Evolutionary conservation across 2,329 filamentous ascomycete genomes (phyloP).

Genomic region (Alternaria burnsii): DNA sequence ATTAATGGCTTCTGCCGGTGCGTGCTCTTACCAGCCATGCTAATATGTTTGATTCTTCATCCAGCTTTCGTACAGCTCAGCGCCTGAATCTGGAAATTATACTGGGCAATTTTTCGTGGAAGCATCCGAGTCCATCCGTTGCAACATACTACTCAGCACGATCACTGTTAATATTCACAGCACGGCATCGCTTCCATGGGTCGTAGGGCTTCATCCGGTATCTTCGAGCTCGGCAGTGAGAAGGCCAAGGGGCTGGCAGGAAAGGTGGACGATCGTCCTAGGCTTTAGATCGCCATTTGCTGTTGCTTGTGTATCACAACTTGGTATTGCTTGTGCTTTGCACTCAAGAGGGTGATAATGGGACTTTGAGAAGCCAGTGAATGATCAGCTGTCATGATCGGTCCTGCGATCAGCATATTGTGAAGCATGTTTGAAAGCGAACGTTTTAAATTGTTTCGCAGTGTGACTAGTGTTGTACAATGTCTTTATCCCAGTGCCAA

Average conservation of each 20-base stretch:
- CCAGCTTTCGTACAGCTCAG: neutral
- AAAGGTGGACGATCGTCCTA: slow-evolving; percentile 57
- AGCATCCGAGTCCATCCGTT: neutral
- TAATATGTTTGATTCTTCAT: neutral
- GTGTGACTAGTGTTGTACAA: neutral
- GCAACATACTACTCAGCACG: neutral
- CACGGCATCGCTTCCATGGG: slow-evolving; percentile 65
- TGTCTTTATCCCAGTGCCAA: neutral
- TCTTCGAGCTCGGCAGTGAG: slow-evolving; percentile 63
- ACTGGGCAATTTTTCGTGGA: neutral
- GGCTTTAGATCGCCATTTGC: too few relatives aligned
- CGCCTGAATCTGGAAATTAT: neutral
- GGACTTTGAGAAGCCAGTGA: neutral
- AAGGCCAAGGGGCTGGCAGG: slow-evolving; percentile 62
- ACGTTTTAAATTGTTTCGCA: slow-evolving; percentile 7
- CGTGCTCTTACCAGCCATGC: neutral
- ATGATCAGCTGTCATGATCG: neutral
- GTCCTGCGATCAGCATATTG: neutral
- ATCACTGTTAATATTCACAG: slow-evolving; percentile 40
- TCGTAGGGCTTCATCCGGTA: slow-evolving; percentile 62
- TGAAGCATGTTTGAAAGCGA: neutral
- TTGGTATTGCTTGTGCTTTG: neutral
- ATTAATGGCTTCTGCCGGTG: neutral
- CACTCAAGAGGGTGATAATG: neutral
- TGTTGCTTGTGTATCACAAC: neutral